These are phyloP conservation scores for Hericium rajendrae DNA, from an alignment of 768 basidiomycete genomes.

Conservation along the genomic window DNA sequence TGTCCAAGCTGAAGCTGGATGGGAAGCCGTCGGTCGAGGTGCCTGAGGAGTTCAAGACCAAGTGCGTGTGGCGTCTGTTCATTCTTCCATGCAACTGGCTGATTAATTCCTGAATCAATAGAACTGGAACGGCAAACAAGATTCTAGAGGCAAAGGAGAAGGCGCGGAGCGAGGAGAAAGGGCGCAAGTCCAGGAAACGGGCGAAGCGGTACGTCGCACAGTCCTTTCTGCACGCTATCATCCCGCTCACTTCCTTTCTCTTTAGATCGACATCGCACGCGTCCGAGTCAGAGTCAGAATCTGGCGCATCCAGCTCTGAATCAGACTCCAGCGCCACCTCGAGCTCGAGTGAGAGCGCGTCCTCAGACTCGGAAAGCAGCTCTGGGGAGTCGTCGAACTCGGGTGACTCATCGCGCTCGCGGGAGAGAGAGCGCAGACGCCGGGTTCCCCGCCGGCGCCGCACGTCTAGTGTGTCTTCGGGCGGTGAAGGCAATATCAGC, in stretches of 20 bases:
- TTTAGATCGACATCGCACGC: conserved; percentile 14
- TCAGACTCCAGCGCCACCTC: conserved; percentile 39
- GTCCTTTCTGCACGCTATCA: neutral
- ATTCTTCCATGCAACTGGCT: too few relatives aligned
- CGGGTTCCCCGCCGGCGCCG: conserved; percentile 23
- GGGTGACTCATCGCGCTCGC: conserved; percentile 29
- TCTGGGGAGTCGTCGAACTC: conserved; percentile 21
- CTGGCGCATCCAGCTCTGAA: conserved; percentile 27
- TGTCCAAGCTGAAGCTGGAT: conserved; percentile 58
- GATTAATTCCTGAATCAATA: conserved; percentile 17
- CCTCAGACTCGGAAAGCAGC: conserved; percentile 29
- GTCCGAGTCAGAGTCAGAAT: conserved; percentile 20
- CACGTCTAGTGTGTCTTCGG: conserved; percentile 12
- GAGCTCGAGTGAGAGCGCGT: conserved; percentile 20
- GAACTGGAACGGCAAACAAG: conserved; percentile 73
- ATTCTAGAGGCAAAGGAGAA: conserved; percentile 81
- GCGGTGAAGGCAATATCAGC: conserved; percentile 72
- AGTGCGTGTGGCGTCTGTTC: conserved; percentile 34
- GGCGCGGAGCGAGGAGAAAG: conserved; percentile 42
- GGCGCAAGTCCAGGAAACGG: conserved; percentile 18
- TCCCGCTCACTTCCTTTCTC: conserved; percentile 2
- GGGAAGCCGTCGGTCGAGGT: conserved; percentile 75
- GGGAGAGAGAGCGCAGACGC: conserved; percentile 31
- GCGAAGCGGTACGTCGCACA: conserved; percentile 21
- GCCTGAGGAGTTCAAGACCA: conserved; percentile 84